These are phyloP conservation scores for Hypoxylon crocopeplum DNA, from an alignment of 495 filamentous ascomycete genomes.

Conservation along the genomic window DNA sequence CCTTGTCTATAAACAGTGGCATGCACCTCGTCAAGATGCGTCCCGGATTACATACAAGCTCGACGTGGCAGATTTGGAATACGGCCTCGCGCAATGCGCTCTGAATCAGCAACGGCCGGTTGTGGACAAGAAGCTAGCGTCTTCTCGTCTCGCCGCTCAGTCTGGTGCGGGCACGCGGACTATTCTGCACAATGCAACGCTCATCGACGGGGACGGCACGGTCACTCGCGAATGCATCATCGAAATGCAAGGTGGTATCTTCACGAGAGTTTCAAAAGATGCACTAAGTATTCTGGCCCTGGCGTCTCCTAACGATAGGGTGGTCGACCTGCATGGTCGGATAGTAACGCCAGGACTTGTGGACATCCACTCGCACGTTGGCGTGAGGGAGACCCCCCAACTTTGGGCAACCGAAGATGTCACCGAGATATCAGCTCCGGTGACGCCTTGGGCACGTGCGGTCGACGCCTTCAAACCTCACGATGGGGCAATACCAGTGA, in stretches of 20 bases:
- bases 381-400: slow-evolving; percentile 37
- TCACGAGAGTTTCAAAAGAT: slow-evolving; percentile 36
- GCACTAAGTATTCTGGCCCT: neutral
- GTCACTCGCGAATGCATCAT: slow-evolving; percentile 13
- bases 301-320: slow-evolving; percentile 8
- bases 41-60: neutral
- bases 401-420: slow-evolving; percentile 40
- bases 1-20: slow-evolving; percentile 21
- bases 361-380: slow-evolving; percentile 62
- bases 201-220: slow-evolving; percentile 47
- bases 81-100: slow-evolving; percentile 22
- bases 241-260: slow-evolving; percentile 39
- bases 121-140: slow-evolving; percentile 17
- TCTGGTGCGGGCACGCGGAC: slow-evolving; percentile 13
- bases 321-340: slow-evolving; percentile 50
- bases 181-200: slow-evolving; percentile 44
- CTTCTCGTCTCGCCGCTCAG: slow-evolving; percentile 14
- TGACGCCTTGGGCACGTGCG: slow-evolving; percentile 57
- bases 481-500: slow-evolving; percentile 51
- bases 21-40: neutral
- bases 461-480: slow-evolving; percentile 57
- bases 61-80: slow-evolving; percentile 6
- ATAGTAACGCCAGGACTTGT: slow-evolving; percentile 61
- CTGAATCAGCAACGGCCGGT: slow-evolving; percentile 24
- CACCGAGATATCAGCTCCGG: slow-evolving; percentile 48